phyloP scores from a whole-genome alignment of 345 rosid species.

The Luvunga scandens region DNA sequence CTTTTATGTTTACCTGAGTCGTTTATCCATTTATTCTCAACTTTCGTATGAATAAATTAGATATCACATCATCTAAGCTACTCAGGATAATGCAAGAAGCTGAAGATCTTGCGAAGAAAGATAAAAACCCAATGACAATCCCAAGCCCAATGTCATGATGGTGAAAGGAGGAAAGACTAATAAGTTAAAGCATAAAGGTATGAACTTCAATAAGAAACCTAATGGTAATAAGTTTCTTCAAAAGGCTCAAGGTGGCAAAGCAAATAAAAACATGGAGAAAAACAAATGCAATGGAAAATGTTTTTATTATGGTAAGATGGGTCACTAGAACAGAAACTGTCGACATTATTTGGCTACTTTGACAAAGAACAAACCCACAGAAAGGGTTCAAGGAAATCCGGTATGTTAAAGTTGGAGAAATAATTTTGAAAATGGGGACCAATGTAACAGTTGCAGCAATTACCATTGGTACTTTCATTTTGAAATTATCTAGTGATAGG shows the following conservation, averaged over 20 bases:
- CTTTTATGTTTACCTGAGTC: background rate
- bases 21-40: no score
- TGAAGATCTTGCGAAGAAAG: background rate
- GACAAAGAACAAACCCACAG: no score
- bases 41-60: no score
- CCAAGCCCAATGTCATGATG: background rate
- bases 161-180: background rate
- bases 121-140: background rate
- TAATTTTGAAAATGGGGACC: background rate
- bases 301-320: background rate
- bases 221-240: background rate
- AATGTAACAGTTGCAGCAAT: no score
- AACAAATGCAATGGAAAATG: background rate
- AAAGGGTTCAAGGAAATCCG: background rate
- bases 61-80: background rate
- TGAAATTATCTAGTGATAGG: background rate
- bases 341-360: background rate
- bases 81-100: background rate
- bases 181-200: background rate
- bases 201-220: background rate
- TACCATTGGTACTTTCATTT: no score
- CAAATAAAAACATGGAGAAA: background rate
- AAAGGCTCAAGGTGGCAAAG: background rate
- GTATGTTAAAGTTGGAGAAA: background rate
- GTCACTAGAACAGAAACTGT: background rate